Evolutionary conservation across 352 stramenopile genomes (phyloP), one percentile per base, ranked within the genome.

Genomic region (Phytophthora cajani): DNA sequence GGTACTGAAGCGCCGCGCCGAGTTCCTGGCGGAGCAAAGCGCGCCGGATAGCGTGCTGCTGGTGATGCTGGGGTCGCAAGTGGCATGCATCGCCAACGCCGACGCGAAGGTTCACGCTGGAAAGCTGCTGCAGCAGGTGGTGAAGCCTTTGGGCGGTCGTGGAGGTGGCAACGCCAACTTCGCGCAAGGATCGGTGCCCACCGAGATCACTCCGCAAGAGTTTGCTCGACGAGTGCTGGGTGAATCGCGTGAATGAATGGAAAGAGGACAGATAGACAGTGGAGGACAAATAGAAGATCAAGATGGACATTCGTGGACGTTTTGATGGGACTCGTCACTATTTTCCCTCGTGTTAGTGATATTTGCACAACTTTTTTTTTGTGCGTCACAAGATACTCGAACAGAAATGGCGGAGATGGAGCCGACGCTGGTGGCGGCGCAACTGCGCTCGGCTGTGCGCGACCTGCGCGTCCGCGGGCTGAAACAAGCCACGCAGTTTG

Each of bases 401-500:
- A 44, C 38, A 17, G n/a, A 36, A 44, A 67, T 72, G 62, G 56
- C 36, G 8, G 54, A 71, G 30, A 65, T 65, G 14, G 56, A 76
- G n/a, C 12, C 61, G 19, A 44, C 62, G 33, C 32, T 49, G 16
- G 53, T 89, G 40, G 69, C 84, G 55, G 67, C 69, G 47, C 77
- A 91, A 60, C 72, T 92, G 60, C 83, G 85, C 40, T 64, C 60
- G 25, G 83, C 83, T 33, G 78, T 87, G 71, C 64, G 67, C 5
- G 77, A 86, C 23, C 65, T 94, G 53, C 75, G 84, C 33, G 68
- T 74, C 23, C 81, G 86, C 8, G 88, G 88, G 0, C 74, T 95
- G 32, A 90, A 87, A 54, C 80, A 93, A 16, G 85, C 82, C 30
- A 79, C 84, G 42, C 79, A 87, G 21, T 95, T 95, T 25, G 85